These are phyloP conservation scores for Nymphaea colorata DNA, from an alignment of 164 flowering plant genomes.

Conservation along the genomic window DNA sequence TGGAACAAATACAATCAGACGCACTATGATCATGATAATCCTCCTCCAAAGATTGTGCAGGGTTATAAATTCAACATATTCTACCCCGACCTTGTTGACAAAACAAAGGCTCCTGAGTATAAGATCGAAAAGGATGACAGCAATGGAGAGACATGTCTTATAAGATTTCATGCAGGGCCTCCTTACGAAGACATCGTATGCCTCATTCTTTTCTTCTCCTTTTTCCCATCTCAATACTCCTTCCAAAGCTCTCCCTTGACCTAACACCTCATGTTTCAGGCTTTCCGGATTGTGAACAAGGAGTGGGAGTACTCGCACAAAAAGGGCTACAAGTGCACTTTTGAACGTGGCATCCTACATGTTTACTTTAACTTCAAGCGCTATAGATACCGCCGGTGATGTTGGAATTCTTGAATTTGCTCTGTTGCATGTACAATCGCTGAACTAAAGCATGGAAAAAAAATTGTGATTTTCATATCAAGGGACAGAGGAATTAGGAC, in stretches of 20 bases:
- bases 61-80: slow-evolving; percentile 96
- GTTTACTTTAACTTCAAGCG: slow-evolving; percentile 97
- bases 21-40: slow-evolving; percentile 97
- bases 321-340: slow-evolving; percentile 94
- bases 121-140: slow-evolving; percentile 87
- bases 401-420: not conserved
- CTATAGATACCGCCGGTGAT: slow-evolving; percentile 73
- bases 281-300: slow-evolving; percentile 84
- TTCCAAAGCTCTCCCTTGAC: not conserved
- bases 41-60: slow-evolving; percentile 97
- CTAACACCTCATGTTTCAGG: slow-evolving; percentile 21
- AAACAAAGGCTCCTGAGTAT: slow-evolving; percentile 70
- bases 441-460: no score
- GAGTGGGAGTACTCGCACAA: slow-evolving; percentile 99
- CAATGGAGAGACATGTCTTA: slow-evolving; percentile 81
- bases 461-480: no score
- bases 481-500: no score
- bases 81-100: slow-evolving; percentile 96
- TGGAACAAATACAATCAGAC: slow-evolving; percentile 99
- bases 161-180: slow-evolving; percentile 95
- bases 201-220: slow-evolving; percentile 1
- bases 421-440: no score
- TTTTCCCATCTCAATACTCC: not conserved
- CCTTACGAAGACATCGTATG: slow-evolving; percentile 98
- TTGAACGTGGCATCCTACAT: slow-evolving; percentile 91